phyloP scores from a whole-genome alignment of 805 yeast species.

The Yamadazyma sp. region DNA sequence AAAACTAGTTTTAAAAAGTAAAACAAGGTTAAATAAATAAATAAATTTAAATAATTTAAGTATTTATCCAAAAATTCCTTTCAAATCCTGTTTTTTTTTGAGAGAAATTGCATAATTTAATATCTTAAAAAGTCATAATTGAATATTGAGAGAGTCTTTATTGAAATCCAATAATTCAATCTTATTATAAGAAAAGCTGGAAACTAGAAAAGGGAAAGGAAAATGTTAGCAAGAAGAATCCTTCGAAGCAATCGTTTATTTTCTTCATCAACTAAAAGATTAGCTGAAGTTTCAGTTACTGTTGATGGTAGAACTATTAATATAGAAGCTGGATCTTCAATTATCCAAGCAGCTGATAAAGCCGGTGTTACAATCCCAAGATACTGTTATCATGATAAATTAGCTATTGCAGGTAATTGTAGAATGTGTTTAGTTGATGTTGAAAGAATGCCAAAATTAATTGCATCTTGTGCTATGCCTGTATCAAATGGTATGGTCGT shows the following conservation, averaged over 20 bases:
- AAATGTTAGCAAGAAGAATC: slow-evolving; percentile 19
- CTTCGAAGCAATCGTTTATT: slow-evolving; percentile 21
- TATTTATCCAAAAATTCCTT: too few relatives aligned
- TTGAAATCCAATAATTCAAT: too few relatives aligned
- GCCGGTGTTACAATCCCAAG: slow-evolving; percentile 88
- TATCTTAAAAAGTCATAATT: too few relatives aligned
- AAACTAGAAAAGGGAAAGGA: too few relatives aligned
- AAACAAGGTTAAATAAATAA: too few relatives aligned
- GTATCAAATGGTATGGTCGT: slow-evolving; percentile 90
- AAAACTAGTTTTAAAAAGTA: too few relatives aligned
- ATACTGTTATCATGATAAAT: slow-evolving; percentile 87
- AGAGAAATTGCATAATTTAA: too few relatives aligned
- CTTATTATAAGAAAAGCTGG: neutral
- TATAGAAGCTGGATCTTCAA: slow-evolving; percentile 83
- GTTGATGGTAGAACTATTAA: slow-evolving; percentile 72
- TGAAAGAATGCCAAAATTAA: slow-evolving; percentile 84
- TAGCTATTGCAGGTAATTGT: slow-evolving; percentile 89
- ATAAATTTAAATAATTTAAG: too few relatives aligned
- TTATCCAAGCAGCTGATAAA: slow-evolving; percentile 87
- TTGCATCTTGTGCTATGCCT: slow-evolving; percentile 90
- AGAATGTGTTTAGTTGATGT: slow-evolving; percentile 91
- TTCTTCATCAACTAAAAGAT: slow-evolving; percentile 17
- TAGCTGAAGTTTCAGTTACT: slow-evolving; percentile 55
- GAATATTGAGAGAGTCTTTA: too few relatives aligned
- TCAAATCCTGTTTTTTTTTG: too few relatives aligned